A percentile compares a stretch with the other conserved stretches of the same genome.
Conservation (phyloP, 73 alveolate species). For the Breviolum minutum region DNA sequence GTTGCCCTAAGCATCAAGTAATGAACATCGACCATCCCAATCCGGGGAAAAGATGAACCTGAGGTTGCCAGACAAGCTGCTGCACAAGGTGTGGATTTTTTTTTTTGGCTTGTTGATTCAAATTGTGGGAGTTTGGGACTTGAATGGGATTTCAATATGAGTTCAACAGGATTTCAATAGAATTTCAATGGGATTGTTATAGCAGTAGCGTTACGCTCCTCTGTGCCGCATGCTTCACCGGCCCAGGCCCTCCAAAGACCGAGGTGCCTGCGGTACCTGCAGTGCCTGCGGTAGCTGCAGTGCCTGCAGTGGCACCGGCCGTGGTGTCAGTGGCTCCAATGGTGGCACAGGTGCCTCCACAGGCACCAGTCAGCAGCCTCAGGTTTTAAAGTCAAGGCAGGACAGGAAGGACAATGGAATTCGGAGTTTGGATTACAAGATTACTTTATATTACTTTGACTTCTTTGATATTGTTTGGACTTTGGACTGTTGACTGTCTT, state of each 20-base stretch:
- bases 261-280: slow-evolving; percentile 9
- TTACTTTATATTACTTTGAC: neutral
- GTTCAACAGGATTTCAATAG: too few species aligned
- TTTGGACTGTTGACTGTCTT: neutral
- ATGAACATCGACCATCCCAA: neutral
- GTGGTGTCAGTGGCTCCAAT: neutral
- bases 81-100: neutral
- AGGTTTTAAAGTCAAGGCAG: neutral
- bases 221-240: neutral
- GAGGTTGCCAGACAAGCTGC: slow-evolving; percentile 59
- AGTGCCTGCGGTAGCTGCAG: neutral
- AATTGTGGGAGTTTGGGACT: too few species aligned
- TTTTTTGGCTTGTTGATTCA: neutral
- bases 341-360: too few species aligned
- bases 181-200: too few species aligned
- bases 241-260: slow-evolving; percentile 53
- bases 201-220: too few species aligned
- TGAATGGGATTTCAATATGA: too few species aligned
- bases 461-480: neutral
- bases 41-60: neutral
- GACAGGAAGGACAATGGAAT: neutral
- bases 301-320: neutral
- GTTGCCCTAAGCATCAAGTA: neutral
- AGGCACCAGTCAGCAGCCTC: too few species aligned
- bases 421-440: neutral